Base-by-base conservation (phyloP, 495 filamentous ascomycete genomes). In the Xeromyces bisporus region DNA sequence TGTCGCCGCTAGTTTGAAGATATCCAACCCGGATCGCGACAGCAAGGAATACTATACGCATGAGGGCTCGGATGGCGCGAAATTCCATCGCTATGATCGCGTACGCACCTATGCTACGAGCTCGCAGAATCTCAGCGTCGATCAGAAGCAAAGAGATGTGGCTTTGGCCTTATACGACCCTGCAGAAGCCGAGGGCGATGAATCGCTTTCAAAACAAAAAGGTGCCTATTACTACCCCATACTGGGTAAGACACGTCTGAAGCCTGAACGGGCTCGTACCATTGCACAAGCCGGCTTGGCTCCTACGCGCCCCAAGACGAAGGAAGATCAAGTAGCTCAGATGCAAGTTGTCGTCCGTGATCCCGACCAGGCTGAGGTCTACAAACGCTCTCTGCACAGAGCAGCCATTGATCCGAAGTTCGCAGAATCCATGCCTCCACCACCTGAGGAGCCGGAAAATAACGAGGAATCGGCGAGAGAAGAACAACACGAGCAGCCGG, bases 181-280 rank as follows among this genome's bases (percentile, higher is more conserved):
- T 20, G 71, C 77, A 34, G 37, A 50, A 7, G 35, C 39, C 7
- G 46, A 50, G 11, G 35, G 40, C 21, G 20, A 25, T 14, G 9
- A 26, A 12, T 10, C 16, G 21, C 14, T 32, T 3, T 28, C 32
- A 20, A 60, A 71, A 36, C 72, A 71, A 44, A 74, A 68, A 40
- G 89, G 69, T 12, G 86, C 81, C 6, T 94, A 81, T 54, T 94
- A 85, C 49, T 96, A 94, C 42, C 84, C 86, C 0, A 71, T 96
- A 38, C 55, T 80, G 32, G 78, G 82, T 54, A 75, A 69, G 44
- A 67, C 64, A 16, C 60, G 62, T 13, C 55, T 79, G 16, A 66
- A 73, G 53, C 67, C 71, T 3, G 63, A 66, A 41, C 53, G 74
- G 34, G 55, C 57, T 18, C 57, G 56, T 29, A 71, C 62, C 21